Percentiles rank a stretch among this genome's conserved stretches.
These are phyloP conservation scores for Pluteus cervinus DNA, from an alignment of 768 basidiomycete genomes.

Conservation along the genomic window DNA sequence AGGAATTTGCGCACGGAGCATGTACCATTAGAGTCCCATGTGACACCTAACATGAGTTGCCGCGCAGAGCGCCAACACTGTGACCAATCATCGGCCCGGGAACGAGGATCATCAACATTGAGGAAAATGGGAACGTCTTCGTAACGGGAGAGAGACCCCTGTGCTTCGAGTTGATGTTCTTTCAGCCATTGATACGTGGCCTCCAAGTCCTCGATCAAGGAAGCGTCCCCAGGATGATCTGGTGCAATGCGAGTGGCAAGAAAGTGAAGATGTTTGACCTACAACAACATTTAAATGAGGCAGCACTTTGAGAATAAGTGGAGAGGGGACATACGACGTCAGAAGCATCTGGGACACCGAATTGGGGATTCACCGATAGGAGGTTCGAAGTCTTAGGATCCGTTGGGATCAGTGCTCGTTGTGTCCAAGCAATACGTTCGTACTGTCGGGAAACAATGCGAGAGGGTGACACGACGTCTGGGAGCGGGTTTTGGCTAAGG, in stretches of 20 bases:
- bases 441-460: constrained; percentile 30
- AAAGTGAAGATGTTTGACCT: constrained; percentile 37
- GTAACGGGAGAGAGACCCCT: constrained; percentile 11
- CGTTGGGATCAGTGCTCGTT: constrained; percentile 32
- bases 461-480: constrained; percentile 28
- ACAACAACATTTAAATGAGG: background rate
- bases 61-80: constrained; percentile 29
- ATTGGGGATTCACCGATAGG: too few relatives aligned
- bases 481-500: constrained; percentile 20
- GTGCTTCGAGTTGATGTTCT: constrained; percentile 15
- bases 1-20: constrained; percentile 27
- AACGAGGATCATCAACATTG: constrained; percentile 35
- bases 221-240: constrained; percentile 15
- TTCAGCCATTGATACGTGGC: constrained; percentile 40
- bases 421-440: constrained; percentile 43
- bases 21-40: too few relatives aligned
- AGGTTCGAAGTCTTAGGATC: too few relatives aligned
- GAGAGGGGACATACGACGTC: constrained; percentile 36
- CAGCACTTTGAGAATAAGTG: background rate
- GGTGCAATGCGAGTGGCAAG: constrained; percentile 23
- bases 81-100: constrained; percentile 34
- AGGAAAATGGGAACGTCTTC: constrained; percentile 31
- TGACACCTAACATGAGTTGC: constrained; percentile 34
- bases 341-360: too few relatives aligned
- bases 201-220: constrained; percentile 30